Conservation (phyloP, 352 stramenopile species). For the Globisporangium carolinianum region DNA sequence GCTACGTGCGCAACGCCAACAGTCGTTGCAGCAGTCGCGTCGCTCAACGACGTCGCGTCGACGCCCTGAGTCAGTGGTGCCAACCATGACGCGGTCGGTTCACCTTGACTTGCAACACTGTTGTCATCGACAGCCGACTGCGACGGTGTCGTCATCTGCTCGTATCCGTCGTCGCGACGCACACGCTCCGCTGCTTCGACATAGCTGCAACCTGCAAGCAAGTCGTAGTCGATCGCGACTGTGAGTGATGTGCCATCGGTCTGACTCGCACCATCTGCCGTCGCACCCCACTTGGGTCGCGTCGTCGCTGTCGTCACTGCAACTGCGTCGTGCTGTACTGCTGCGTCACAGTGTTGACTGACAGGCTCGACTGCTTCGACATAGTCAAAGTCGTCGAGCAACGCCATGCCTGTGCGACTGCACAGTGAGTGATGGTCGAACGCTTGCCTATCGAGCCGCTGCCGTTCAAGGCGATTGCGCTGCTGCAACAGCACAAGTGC, state of each 20-base stretch:
- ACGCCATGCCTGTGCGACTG: too few species aligned
- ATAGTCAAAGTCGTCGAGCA: conserved; percentile 27
- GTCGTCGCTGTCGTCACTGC: neutral
- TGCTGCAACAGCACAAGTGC: conserved; percentile 33
- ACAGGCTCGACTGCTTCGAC: conserved; percentile 16
- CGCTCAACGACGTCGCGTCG: too few species aligned
- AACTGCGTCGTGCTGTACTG: neutral
- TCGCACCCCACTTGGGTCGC: conserved; percentile 1
- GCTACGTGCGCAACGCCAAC: neutral
- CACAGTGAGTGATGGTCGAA: too few species aligned
- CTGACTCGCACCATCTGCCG: conserved; percentile 8
- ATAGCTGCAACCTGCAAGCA: conserved; percentile 15
- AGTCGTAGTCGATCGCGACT: neutral
- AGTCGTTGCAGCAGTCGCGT: neutral
- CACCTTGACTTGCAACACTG: too few species aligned
- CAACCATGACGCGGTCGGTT: too few species aligned
- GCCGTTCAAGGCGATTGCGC: conserved; percentile 38
- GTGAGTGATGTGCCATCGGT: conserved; percentile 4
- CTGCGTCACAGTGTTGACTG: neutral
- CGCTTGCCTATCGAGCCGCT: conserved; percentile 22
- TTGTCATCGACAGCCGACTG: too few species aligned
- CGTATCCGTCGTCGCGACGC: too few species aligned
- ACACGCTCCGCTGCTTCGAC: conserved; percentile 12
- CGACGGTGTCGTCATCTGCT: too few species aligned
- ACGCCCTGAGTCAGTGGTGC: too few species aligned